These are phyloP conservation scores for Ceratocystis ficicola DNA, from an alignment of 2,329 filamentous ascomycete species.

Conservation along the genomic window DNA sequence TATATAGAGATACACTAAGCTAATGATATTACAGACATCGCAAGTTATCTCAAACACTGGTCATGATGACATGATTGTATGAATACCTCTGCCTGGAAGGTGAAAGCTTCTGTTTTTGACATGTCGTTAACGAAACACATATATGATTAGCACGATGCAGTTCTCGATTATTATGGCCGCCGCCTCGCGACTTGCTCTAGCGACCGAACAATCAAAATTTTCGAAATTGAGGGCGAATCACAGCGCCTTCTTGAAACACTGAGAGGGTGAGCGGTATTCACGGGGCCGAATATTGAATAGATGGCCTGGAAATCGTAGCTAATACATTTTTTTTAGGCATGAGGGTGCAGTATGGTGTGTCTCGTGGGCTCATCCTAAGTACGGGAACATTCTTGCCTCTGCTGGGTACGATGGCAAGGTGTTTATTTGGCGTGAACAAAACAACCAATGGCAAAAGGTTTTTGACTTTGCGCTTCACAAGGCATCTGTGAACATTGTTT, in stretches of 20 bases:
- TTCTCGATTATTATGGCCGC: constrained; percentile 95
- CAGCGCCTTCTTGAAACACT: constrained; percentile 85
- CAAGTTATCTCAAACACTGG: constrained; percentile 37
- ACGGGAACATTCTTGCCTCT: constrained; percentile 92
- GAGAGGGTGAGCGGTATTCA: constrained; percentile 57
- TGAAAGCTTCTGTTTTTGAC: neutral
- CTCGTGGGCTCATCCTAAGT: constrained; percentile 96
- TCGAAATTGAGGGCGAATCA: constrained; percentile 87
- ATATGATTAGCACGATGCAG: constrained; percentile 70
- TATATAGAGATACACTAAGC: constrained; percentile 20
- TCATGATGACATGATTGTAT: constrained; percentile 99
- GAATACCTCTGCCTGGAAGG: constrained; percentile 30
- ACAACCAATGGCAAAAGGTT: constrained; percentile 65
- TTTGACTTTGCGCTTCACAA: constrained; percentile 91
- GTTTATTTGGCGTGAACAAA: constrained; percentile 92
- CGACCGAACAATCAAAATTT: constrained; percentile 98
- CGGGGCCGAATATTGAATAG: neutral
- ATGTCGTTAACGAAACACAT: constrained; percentile 22
- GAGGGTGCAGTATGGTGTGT: constrained; percentile 97
- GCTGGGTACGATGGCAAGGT: constrained; percentile 96
- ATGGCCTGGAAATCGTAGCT: neutral
- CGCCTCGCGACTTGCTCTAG: constrained; percentile 94
- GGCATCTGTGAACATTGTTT: constrained; percentile 89
- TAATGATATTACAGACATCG: constrained; percentile 31
- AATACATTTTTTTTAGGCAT: constrained; percentile 46